Evolutionary conservation across 2,329 filamentous ascomycete genomes (phyloP).

Genomic region (Aspergillus arachidicola): DNA sequence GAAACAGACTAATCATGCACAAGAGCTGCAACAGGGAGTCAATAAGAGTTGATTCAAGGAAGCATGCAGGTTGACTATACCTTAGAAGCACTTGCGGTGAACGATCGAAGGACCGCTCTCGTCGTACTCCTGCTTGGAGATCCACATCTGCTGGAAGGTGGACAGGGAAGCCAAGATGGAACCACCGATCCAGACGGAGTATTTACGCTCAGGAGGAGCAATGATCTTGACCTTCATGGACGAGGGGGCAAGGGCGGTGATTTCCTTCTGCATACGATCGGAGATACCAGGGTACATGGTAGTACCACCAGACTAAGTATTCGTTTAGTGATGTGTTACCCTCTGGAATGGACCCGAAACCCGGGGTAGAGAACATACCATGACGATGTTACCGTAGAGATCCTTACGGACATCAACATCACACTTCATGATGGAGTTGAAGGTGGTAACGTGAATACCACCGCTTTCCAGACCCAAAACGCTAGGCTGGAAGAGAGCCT

Average conservation of each 20-base stretch:
- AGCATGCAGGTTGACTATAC: conserved; percentile 32
- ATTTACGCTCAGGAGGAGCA: conserved; percentile 99
- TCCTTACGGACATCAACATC: conserved; percentile 99
- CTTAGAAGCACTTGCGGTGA: conserved; percentile 99
- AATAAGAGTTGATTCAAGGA: not conserved
- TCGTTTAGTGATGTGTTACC: conserved; percentile 20
- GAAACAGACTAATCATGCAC: conserved; percentile 36
- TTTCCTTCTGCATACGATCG: conserved; percentile 99
- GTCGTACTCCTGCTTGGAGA: conserved; percentile 99
- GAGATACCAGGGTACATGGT: conserved; percentile 99
- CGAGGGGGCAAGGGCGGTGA: conserved; percentile 96
- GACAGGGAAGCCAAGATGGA: conserved; percentile 99
- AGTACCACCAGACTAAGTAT: conserved; percentile 89
- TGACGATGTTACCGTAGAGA: conserved; percentile 99
- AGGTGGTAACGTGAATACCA: conserved; percentile 99
- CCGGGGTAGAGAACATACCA: conserved; percentile 67
- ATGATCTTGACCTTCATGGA: conserved; percentile 99
- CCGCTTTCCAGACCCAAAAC: conserved; percentile 97
- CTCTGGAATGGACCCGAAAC: not conserved
- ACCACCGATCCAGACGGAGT: conserved; percentile 99
- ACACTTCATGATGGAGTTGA: conserved; percentile 99
- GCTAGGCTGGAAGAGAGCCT: conserved; percentile 99
- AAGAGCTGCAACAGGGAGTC: conserved; percentile 16
- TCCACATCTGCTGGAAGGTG: conserved; percentile 99
- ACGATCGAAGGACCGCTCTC: conserved; percentile 99